phyloP scores from a whole-genome alignment of 2,329 filamentous ascomycete species.

The Eurotiales sp. region DNA sequence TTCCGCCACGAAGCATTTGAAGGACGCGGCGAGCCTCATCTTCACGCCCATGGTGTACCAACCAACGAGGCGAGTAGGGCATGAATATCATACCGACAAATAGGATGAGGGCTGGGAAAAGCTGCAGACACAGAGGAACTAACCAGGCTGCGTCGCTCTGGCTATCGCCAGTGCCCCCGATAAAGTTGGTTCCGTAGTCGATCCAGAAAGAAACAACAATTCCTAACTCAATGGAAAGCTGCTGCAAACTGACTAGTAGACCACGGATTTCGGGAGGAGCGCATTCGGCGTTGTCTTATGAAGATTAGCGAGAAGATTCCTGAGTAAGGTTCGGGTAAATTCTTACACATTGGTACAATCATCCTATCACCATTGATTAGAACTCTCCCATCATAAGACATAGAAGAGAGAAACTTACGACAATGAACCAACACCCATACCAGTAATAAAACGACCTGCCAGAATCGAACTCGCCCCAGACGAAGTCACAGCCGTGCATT shows the following conservation, averaged over 20 bases:
- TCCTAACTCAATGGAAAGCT: slow-evolving; percentile 58
- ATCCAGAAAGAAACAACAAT: slow-evolving; percentile 48
- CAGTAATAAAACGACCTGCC: slow-evolving; percentile 64
- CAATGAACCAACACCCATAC: slow-evolving; percentile 52
- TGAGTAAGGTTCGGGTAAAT: slow-evolving; percentile 54
- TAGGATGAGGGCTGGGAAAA: slow-evolving; percentile 63
- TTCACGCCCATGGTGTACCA: slow-evolving; percentile 67
- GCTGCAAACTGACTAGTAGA: slow-evolving; percentile 62
- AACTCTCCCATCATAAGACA: too few relatives aligned
- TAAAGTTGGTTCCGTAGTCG: slow-evolving; percentile 53
- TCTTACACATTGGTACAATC: slow-evolving; percentile 49
- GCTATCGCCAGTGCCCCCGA: slow-evolving; percentile 54
- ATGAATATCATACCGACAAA: slow-evolving; percentile 74
- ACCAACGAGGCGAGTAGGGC: slow-evolving; percentile 74
- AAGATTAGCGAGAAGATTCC: slow-evolving; percentile 59
- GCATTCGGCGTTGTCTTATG: slow-evolving; percentile 31
- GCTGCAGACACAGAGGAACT: slow-evolving; percentile 47
- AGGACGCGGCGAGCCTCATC: slow-evolving; percentile 63
- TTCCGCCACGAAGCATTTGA: slow-evolving; percentile 59
- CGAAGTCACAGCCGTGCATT: slow-evolving; percentile 55
- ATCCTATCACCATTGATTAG: slow-evolving; percentile 19
- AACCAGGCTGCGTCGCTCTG: slow-evolving; percentile 59
- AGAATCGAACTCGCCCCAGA: slow-evolving; percentile 47
- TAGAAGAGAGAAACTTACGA: slow-evolving; percentile 12
- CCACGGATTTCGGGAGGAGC: slow-evolving; percentile 64